Evolutionary conservation across 2,329 filamentous ascomycete species (phyloP).

Genomic region (Epichloe sibirici): DNA sequence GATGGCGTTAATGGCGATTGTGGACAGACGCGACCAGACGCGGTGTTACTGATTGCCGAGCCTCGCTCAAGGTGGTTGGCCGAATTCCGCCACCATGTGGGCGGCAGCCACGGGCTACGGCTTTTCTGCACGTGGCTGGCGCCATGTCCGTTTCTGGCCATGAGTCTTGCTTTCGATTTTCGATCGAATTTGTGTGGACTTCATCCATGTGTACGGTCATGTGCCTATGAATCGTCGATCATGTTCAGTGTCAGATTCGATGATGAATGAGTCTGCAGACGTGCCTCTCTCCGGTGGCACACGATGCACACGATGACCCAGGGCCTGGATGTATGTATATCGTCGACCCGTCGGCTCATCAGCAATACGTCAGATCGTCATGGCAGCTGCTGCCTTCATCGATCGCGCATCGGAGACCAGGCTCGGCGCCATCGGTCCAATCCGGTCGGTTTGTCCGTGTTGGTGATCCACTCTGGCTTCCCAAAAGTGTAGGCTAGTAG

Average conservation of each 20-base stretch:
- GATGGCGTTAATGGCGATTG: background rate
- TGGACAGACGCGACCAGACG: conserved; percentile 1
- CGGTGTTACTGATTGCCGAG: background rate
- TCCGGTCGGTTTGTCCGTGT: conserved; percentile 1
- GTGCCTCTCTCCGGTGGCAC: background rate
- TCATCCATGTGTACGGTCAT: background rate
- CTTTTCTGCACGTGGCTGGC: background rate
- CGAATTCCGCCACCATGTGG: background rate
- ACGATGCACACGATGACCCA: background rate
- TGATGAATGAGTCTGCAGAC: no score
- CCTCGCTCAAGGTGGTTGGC: background rate
- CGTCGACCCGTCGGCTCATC: conserved; percentile 7
- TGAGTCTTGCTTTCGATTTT: background rate
- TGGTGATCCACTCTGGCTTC: background rate
- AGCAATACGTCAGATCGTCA: conserved; percentile 5
- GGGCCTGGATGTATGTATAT: conserved; percentile 2
- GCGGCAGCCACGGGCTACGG: background rate
- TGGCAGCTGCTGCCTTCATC: conserved; percentile 1
- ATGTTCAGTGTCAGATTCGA: no score
- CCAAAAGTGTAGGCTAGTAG: background rate
- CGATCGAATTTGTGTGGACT: background rate
- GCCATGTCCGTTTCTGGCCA: background rate
- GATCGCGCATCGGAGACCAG: conserved; percentile 4
- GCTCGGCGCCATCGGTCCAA: conserved; percentile 6
- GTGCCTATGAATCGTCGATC: no score